These are phyloP conservation scores for Ophiostoma ips DNA, from an alignment of 2,329 filamentous ascomycete species.

Conservation along the genomic window DNA sequence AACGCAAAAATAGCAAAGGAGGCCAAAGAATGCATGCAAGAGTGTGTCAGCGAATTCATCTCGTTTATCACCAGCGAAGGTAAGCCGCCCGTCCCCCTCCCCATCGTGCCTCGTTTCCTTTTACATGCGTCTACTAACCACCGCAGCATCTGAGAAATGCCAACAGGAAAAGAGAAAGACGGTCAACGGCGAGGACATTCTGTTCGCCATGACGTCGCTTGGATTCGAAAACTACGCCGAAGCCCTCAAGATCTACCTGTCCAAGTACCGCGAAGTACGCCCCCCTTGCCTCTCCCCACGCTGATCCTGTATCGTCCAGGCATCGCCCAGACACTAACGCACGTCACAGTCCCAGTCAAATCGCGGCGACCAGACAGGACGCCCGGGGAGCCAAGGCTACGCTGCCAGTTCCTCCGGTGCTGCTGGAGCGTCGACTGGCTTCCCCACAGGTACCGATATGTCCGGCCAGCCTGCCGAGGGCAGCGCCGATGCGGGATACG, in stretches of 20 bases:
- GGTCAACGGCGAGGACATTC: slow-evolving; percentile 94
- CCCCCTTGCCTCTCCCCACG: too few relatives aligned
- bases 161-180: slow-evolving; percentile 99
- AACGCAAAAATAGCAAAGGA: slow-evolving; percentile 99
- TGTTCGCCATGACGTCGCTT: slow-evolving; percentile 97
- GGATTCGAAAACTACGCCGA: slow-evolving; percentile 99
- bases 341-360: slow-evolving; percentile 62
- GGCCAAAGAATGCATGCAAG: slow-evolving; percentile 99
- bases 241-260: slow-evolving; percentile 93
- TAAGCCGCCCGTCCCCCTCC: slow-evolving; percentile 28
- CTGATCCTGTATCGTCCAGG: too few relatives aligned
- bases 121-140: neutral
- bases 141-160: slow-evolving; percentile 88
- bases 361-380: slow-evolving; percentile 41
- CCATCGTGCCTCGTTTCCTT: too few relatives aligned
- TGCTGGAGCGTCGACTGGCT: slow-evolving; percentile 28
- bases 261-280: slow-evolving; percentile 92
- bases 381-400: slow-evolving; percentile 40
- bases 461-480: slow-evolving; percentile 28
- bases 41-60: slow-evolving; percentile 99
- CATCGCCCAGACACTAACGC: too few relatives aligned
- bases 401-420: slow-evolving; percentile 28
- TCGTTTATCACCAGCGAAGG: slow-evolving; percentile 99
- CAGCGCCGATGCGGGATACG: slow-evolving; percentile 26
- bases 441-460: slow-evolving; percentile 30